A percentile compares a stretch with the other conserved stretches of the same genome.
Conservation (phyloP, 2,329 filamentous ascomycete genomes). For the Phyllosticta citrichinensis region DNA sequence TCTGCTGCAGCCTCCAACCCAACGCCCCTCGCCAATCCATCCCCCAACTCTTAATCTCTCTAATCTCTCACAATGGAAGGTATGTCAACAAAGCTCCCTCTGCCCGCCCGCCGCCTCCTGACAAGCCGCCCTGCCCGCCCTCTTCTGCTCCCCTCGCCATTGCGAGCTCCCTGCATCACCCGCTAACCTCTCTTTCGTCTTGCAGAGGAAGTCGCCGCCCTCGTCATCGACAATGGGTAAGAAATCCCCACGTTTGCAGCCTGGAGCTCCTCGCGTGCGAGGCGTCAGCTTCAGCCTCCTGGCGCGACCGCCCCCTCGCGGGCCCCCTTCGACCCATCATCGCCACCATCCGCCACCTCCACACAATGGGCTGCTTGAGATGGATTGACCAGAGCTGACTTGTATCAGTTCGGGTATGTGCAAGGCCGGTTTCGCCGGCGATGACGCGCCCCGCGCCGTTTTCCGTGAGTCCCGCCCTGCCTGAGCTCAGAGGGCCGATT, state of each 20-base stretch:
- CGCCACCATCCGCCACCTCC: background rate
- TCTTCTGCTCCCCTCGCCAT: background rate
- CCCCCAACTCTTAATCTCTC: constrained; percentile 14
- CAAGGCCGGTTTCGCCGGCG: constrained; percentile 99
- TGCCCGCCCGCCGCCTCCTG: constrained; percentile 20
- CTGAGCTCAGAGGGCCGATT: constrained; percentile 10
- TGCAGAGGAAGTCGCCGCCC: constrained; percentile 98
- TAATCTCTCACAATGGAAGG: constrained; percentile 50
- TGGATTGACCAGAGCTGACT: constrained; percentile 24
- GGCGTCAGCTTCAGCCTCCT: constrained; percentile 16
- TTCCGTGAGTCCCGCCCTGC: constrained; percentile 75
- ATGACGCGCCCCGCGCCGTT: constrained; percentile 98
- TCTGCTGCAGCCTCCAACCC: constrained; percentile 17
- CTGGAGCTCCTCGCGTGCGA: constrained; percentile 26
- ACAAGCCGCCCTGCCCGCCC: constrained; percentile 7
- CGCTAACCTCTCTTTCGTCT: constrained; percentile 24
- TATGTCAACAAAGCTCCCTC: constrained; percentile 36
- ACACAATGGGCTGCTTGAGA: background rate
- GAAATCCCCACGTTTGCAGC: constrained; percentile 36
- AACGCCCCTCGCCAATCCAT: constrained; percentile 17
- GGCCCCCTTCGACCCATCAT: constrained; percentile 3
- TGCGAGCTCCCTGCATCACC: constrained; percentile 10
- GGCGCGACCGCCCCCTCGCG: constrained; percentile 3
- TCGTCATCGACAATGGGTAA: constrained; percentile 99
- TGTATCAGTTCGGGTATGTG: constrained; percentile 93